phyloP scores from a whole-genome alignment of 2,329 filamentous ascomycete species.

The Pseudofabraea citricarpa region DNA sequence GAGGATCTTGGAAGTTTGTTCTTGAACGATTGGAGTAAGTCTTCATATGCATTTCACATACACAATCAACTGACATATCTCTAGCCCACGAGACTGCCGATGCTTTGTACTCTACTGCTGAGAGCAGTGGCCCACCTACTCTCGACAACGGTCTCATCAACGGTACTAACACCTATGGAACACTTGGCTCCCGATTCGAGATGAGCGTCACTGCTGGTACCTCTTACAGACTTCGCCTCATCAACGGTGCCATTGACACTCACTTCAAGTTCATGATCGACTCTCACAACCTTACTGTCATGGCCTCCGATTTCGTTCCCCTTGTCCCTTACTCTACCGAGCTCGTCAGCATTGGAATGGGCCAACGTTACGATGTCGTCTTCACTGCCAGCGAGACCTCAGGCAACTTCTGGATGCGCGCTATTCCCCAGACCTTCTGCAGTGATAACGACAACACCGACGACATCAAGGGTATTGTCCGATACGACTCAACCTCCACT shows the following conservation, averaged over 20 bases:
- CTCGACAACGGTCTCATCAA: constrained; percentile 28
- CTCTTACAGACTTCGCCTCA: constrained; percentile 39
- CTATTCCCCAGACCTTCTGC: constrained; percentile 49
- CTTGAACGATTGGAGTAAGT: constrained; percentile 27
- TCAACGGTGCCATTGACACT: constrained; percentile 37
- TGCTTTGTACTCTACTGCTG: constrained; percentile 11
- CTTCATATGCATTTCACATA: no score
- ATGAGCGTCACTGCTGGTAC: constrained; percentile 33
- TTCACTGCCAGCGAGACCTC: constrained; percentile 41
- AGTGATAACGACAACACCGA: constrained; percentile 51
- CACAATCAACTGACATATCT: no score
- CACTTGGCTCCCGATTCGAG: constrained; percentile 20
- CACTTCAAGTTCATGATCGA: constrained; percentile 42
- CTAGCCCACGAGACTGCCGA: constrained; percentile 21
- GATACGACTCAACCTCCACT: constrained; percentile 41
- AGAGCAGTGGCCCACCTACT: constrained; percentile 16
- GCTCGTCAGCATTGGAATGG: constrained; percentile 48
- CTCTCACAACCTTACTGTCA: constrained; percentile 48
- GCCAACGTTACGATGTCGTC: constrained; percentile 39
- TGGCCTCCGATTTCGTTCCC: constrained; percentile 59
- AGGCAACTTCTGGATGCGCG: constrained; percentile 54
- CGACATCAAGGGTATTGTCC: constrained; percentile 41
- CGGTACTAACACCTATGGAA: constrained; percentile 10
- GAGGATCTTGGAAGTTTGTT: constrained; percentile 51
- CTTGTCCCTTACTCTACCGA: constrained; percentile 44